phyloP scores from a whole-genome alignment of 2,329 filamentous ascomycete species.

The Ceratocystis huliohia region DNA sequence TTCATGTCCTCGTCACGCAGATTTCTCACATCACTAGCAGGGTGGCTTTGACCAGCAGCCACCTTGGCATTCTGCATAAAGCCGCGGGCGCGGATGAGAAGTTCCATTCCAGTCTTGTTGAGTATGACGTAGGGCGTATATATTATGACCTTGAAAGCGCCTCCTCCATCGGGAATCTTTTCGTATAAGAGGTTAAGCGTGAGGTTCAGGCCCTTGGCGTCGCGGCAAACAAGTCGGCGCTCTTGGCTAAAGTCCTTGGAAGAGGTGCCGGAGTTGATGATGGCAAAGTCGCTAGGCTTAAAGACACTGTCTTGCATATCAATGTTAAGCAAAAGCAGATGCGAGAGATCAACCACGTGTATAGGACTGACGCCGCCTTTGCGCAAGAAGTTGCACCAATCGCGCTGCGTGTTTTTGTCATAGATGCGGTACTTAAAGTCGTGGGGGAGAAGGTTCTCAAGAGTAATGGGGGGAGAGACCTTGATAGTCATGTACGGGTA shows the following conservation, averaged over 20 bases:
- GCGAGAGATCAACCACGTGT: conserved; percentile 90
- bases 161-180: conserved; percentile 78
- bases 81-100: conserved; percentile 78
- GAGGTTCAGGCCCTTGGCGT: conserved; percentile 66
- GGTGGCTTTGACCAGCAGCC: conserved; percentile 62
- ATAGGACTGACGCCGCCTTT: conserved; percentile 96
- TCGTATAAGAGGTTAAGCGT: conserved; percentile 83
- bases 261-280: conserved; percentile 81
- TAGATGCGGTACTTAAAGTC: conserved; percentile 99
- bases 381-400: conserved; percentile 95
- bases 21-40: conserved; percentile 1
- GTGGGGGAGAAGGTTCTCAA: conserved; percentile 89
- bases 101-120: conserved; percentile 85
- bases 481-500: conserved; percentile 94
- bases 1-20: conserved; percentile 17
- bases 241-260: conserved; percentile 76
- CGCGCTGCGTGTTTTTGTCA: conserved; percentile 95
- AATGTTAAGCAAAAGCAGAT: conserved; percentile 80
- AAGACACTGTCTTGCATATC: conserved; percentile 95
- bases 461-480: conserved; percentile 79
- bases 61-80: conserved; percentile 72
- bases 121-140: conserved; percentile 91
- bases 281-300: conserved; percentile 89
- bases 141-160: conserved; percentile 88
- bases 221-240: conserved; percentile 64